phyloP scores from a whole-genome alignment of 2,329 filamentous ascomycete species.

The Paramyrothecium roridum region DNA sequence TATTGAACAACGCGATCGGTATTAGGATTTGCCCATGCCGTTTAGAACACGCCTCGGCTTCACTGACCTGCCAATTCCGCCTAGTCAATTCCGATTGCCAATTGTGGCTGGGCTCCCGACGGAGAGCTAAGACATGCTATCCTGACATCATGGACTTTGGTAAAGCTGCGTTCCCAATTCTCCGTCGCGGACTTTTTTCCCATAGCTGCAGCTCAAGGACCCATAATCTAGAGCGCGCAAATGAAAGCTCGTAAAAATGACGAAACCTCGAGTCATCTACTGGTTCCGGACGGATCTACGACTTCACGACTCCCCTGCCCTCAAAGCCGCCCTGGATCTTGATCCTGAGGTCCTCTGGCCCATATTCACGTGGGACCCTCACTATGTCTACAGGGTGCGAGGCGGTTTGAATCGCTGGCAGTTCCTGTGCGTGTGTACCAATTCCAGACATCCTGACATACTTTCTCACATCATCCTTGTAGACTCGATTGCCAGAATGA shows the following conservation, averaged over 20 bases:
- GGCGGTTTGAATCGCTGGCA: constrained; percentile 74
- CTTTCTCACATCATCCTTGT: background rate
- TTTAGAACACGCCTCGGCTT: no score
- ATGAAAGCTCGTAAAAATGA: constrained; percentile 17
- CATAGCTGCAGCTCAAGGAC: background rate
- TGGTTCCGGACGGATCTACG: constrained; percentile 79
- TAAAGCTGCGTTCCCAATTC: background rate
- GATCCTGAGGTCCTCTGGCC: constrained; percentile 68
- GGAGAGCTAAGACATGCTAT: background rate
- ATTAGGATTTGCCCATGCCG: no score
- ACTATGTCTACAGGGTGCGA: constrained; percentile 71
- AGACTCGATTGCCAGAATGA: constrained; percentile 72
- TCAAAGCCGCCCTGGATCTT: constrained; percentile 68
- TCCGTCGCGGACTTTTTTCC: background rate
- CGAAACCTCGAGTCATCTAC: constrained; percentile 55
- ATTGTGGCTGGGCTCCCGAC: no score
- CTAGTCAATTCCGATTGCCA: no score
- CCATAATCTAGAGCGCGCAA: background rate
- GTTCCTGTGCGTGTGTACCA: constrained; percentile 52
- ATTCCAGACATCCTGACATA: background rate
- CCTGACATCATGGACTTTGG: background rate
- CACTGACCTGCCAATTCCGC: no score
- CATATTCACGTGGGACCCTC: constrained; percentile 77
- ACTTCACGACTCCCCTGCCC: constrained; percentile 72
- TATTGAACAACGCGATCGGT: no score